Base-by-base conservation (phyloP, 768 basidiomycete species). In the Boletus insuetus region DNA sequence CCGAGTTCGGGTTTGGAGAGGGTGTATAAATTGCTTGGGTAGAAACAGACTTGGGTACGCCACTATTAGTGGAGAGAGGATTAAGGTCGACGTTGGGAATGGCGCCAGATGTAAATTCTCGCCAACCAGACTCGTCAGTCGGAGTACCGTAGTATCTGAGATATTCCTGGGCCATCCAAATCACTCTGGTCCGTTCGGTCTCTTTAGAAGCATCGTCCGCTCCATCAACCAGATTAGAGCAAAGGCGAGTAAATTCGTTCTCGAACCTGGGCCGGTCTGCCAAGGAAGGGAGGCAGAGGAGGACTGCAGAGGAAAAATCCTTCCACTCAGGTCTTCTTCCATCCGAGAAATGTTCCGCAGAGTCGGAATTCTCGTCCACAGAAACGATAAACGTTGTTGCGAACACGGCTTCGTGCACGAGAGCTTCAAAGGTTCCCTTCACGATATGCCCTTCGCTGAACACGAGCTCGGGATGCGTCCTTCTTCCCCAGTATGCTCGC, bases 401-500 rank as follows among this genome's bases (percentile, higher is more conserved):
- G 66, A 94, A 94, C 13, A 91, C 84, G 12, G 82, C 73, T 70
- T 94, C 93, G 63, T 95, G 92, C 0, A 87, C 73, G 7, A 94
- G 77, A 1, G 93, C 90, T 67, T 93, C 91, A 39, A 84, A 80
- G 0, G 83, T 85, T 13, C 91, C 91, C 46, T 81, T 84, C 61
- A 80, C 76, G 34, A 92, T 76, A 11, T 60, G 67, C 3, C 58
- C 69, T 53, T 75, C 71, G 34, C 54, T 64, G 49, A 75, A 58
- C n/a, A 80, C 72, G 22, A 91, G 69, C 59, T 90, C 83, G 11
- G 87, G 87, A 74, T 94, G 92, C 10, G 82, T 84, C 49, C 75
- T 76, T 54, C 87, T 75, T 14, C 91, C 91, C 89, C 89, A 91
- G 67, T 82, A 94, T 17, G 83, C 83, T 41, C 89, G 74, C 66